Base-by-base conservation (phyloP, 768 basidiomycete genomes). In the Mycena vitilis region DNA sequence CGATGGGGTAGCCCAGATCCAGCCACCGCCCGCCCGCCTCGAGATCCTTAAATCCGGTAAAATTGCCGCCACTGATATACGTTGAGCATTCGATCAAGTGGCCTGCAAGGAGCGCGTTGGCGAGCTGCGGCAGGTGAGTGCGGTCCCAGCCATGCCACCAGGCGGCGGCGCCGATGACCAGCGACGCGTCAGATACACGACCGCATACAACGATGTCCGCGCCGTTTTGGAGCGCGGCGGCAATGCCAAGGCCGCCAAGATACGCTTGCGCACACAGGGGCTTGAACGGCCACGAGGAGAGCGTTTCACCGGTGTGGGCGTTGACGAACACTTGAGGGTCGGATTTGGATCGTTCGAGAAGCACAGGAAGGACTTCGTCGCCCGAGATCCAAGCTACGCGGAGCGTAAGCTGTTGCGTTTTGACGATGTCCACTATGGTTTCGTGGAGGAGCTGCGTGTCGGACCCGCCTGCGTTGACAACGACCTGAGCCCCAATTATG, bases 171-270 rank as follows among this genome's bases (percentile, higher is more conserved):
- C 71, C 71, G n/a, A 65, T 58, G 2, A 69, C 60, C 22, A 67
- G 54, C 7, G 71, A 71, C 36, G 71, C 63, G 58, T 71, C 71
- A 10, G 67, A 63, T 4, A 71, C 71, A 9, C 71, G 71, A 0
- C 71, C 71, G 44, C 71, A 71, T 23, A 71, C 36, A 42, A 71
- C 71, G 55, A 71, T 71, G 63, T 71, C 71, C 2, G 71, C 71
- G 49, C 67, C 71, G 10, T 57, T 42, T 36, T 61, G 38, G 18
- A 71, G 48, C 22, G 71, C 71, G 18, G 66, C 37, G 30, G 71
- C 71, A 40, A 71, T 71, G 20, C 71, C 71, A 15, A 71, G 42
- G 8, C 71, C 71, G 25, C 71, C 71, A 4, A 71, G 60, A 34
- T 71, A 71, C 9, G 66, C 66, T 62, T 71, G 71, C 1, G 71